Conservation (phyloP, 2,329 filamentous ascomycete genomes). For the Pseudocercospora crystallina region DNA sequence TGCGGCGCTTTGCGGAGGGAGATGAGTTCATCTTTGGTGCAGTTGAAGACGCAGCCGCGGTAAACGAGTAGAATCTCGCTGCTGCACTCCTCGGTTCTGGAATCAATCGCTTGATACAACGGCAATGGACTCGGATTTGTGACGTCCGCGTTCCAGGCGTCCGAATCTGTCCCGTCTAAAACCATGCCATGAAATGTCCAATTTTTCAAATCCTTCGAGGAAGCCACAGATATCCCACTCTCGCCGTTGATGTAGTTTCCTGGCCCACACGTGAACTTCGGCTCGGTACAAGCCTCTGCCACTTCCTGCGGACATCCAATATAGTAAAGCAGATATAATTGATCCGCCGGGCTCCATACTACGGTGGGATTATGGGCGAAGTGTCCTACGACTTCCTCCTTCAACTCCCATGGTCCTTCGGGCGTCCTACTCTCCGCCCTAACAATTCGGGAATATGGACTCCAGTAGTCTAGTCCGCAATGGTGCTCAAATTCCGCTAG, state of each 20-base stretch:
- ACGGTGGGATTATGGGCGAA: slow-evolving; percentile 8
- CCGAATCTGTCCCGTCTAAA: neutral
- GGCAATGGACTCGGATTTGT: slow-evolving; percentile 4
- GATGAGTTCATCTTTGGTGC: neutral
- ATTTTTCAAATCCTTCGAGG: neutral
- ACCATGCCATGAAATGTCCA: neutral
- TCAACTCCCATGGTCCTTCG: neutral
- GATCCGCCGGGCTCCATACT: neutral
- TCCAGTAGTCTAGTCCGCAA: slow-evolving; percentile 6
- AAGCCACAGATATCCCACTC: neutral
- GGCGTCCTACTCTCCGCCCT: slow-evolving; percentile 1
- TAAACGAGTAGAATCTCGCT: slow-evolving; percentile 1
- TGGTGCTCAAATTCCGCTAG: slow-evolving; percentile 3
- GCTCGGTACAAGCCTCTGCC: neutral
- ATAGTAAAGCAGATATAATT: neutral
- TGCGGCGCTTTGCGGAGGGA: neutral
- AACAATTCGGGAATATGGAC: slow-evolving; percentile 2
- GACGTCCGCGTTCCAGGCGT: slow-evolving; percentile 5
- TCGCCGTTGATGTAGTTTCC: slow-evolving; percentile 4
- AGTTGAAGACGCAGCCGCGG: slow-evolving; percentile 1
- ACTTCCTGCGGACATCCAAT: slow-evolving; percentile 6
- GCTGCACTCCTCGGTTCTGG: neutral
- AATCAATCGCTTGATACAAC: neutral
- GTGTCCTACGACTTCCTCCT: slow-evolving; percentile 1
- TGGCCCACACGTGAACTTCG: slow-evolving; percentile 2